Conservation (phyloP, 345 rosid genomes). For the Eucalyptus erythrocorys region DNA sequence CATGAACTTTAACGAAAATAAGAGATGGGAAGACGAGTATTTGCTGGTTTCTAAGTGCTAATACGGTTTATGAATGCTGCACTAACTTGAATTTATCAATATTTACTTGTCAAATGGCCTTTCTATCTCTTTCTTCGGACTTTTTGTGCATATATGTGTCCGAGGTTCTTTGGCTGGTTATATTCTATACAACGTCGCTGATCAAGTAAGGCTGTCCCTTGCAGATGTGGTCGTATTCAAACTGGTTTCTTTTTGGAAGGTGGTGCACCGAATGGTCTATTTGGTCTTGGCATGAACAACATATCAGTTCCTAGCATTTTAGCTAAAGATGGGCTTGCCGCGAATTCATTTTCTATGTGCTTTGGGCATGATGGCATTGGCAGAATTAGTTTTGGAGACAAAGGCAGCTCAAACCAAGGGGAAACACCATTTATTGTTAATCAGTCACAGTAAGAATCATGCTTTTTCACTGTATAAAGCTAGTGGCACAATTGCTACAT, state of each 20-base stretch:
- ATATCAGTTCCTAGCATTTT: constrained; percentile 83
- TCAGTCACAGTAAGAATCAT: constrained; percentile 44
- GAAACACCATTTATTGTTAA: constrained; percentile 66
- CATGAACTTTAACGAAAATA: neutral
- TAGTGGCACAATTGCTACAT: neutral
- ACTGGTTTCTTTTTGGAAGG: constrained; percentile 79
- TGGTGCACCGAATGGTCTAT: constrained; percentile 95
- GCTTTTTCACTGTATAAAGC: neutral
- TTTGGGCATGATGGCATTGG: constrained; percentile 61
- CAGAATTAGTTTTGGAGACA: constrained; percentile 89
- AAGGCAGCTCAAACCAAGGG: constrained; percentile 62
- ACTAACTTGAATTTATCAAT: neutral
- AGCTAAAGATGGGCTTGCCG: constrained; percentile 45
- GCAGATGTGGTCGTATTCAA: constrained; percentile 81
- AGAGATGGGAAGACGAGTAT: neutral
- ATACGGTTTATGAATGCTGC: neutral
- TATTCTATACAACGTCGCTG: neutral
- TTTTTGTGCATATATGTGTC: neutral
- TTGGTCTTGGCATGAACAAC: constrained; percentile 80
- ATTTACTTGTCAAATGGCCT: neutral
- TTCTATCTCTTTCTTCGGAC: neutral
- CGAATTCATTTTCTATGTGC: constrained; percentile 96
- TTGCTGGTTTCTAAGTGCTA: neutral
- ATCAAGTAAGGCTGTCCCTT: neutral
- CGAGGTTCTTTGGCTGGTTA: neutral